These are phyloP conservation scores for Aspergillus hortae DNA, from an alignment of 2,329 filamentous ascomycete species.

Conservation along the genomic window DNA sequence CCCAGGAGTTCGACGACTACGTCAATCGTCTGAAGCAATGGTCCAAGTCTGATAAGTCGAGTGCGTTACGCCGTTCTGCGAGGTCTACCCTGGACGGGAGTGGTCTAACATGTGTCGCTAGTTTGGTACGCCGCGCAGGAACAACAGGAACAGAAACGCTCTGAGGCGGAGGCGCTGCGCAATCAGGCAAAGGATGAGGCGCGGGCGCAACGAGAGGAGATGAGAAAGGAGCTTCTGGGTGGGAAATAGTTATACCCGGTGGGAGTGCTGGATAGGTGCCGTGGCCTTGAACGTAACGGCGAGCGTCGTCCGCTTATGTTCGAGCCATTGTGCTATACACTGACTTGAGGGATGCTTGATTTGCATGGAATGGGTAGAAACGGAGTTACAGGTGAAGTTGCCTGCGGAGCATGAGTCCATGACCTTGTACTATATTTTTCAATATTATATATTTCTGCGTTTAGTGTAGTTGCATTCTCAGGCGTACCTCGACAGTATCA, in stretches of 20 bases:
- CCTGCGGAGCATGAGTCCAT: neutral
- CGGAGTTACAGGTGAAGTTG: too few relatives aligned
- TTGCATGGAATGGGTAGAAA: too few relatives aligned
- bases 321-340: too few relatives aligned
- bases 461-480: too few relatives aligned
- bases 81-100: too few relatives aligned
- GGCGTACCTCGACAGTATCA: too few relatives aligned
- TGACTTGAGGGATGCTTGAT: too few relatives aligned
- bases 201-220: conserved; percentile 33
- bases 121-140: conserved; percentile 41
- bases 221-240: conserved; percentile 38
- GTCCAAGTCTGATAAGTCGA: conserved; percentile 86
- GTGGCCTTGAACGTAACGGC: too few relatives aligned
- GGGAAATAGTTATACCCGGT: conserved; percentile 21
- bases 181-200: conserved; percentile 30
- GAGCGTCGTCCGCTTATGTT: too few relatives aligned
- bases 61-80: conserved; percentile 47
- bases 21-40: conserved; percentile 80
- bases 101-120: conserved; percentile 12
- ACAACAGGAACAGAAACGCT: conserved; percentile 28
- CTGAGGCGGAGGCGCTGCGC: conserved; percentile 21
- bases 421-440: neutral
- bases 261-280: too few relatives aligned
- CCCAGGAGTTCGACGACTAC: conserved; percentile 88
- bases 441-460: neutral